A percentile compares a stretch with the other conserved stretches of the same genome.
Conservation (phyloP, 441 rosid genomes). For the Capsella rubella region DNA sequence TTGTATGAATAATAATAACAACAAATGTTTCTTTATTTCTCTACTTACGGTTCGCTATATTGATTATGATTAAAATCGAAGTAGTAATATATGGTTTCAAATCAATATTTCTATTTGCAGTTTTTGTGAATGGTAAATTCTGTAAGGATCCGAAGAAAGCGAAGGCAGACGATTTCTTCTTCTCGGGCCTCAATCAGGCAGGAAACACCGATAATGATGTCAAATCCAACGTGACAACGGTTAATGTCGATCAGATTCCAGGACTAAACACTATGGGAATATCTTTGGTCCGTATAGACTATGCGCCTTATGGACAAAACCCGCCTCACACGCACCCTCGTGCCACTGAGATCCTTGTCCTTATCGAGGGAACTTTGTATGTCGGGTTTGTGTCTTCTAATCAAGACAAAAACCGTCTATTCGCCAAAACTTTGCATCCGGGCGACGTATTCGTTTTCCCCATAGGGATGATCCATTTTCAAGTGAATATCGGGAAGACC, state of each 20-base stretch:
- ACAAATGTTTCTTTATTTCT: background rate
- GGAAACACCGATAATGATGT: slow-evolving; percentile 40
- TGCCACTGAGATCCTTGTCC: slow-evolving; percentile 50
- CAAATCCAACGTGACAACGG: slow-evolving; percentile 46
- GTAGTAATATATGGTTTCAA: background rate
- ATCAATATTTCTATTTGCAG: slow-evolving; percentile 30
- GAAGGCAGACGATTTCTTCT: slow-evolving; percentile 47
- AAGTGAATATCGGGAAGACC: slow-evolving; percentile 48
- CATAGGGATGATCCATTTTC: slow-evolving; percentile 58
- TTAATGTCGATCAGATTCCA: slow-evolving; percentile 45
- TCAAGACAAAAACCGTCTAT: slow-evolving; percentile 47
- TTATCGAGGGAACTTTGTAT: slow-evolving; percentile 48
- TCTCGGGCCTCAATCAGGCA: slow-evolving; percentile 41
- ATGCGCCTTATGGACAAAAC: slow-evolving; percentile 50
- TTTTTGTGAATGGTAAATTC: slow-evolving; percentile 56
- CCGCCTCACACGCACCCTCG: slow-evolving; percentile 58
- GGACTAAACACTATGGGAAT: slow-evolving; percentile 62
- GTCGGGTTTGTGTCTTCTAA: slow-evolving; percentile 58
- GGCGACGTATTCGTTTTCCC: slow-evolving; percentile 63
- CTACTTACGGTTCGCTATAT: background rate
- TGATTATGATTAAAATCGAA: background rate
- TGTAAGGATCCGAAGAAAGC: slow-evolving; percentile 49
- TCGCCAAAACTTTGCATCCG: slow-evolving; percentile 48
- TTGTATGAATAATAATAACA: background rate
- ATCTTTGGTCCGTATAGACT: slow-evolving; percentile 52